Conservation (phyloP, 2,329 filamentous ascomycete genomes). For the Venturia asperata region DNA sequence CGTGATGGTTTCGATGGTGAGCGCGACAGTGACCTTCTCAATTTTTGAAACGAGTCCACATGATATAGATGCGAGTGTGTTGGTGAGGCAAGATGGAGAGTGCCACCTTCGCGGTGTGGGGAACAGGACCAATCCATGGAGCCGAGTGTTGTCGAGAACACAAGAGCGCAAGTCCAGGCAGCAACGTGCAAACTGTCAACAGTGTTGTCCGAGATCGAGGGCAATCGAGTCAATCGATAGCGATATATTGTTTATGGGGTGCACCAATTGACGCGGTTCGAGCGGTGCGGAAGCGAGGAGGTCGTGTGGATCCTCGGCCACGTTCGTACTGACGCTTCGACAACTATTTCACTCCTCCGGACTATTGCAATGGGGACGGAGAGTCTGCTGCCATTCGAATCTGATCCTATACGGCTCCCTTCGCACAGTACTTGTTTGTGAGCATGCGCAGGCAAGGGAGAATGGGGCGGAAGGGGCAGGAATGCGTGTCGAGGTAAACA, state of each 20-base stretch:
- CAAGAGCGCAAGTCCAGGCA: not conserved
- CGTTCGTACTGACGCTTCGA: not conserved
- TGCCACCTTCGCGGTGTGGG: slow-evolving; percentile 57
- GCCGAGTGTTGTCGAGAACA: not conserved
- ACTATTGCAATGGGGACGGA: slow-evolving; percentile 6
- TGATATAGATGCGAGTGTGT: slow-evolving; percentile 65
- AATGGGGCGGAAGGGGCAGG: not conserved
- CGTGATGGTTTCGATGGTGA: slow-evolving; percentile 77
- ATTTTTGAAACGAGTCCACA: slow-evolving; percentile 71
- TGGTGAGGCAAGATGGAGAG: slow-evolving; percentile 79
- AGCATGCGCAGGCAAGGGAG: slow-evolving; percentile 5
- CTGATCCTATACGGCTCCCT: not conserved
- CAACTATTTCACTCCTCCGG: slow-evolving; percentile 1
- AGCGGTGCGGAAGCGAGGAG: not conserved
- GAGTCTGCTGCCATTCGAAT: slow-evolving; percentile 13
- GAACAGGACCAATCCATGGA: slow-evolving; percentile 32
- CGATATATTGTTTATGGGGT: not conserved
- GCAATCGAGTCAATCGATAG: not conserved
- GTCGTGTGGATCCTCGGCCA: not conserved
- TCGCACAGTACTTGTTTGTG: not conserved
- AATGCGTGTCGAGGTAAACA: slow-evolving; percentile 14
- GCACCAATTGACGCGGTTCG: not conserved
- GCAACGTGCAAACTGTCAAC: not conserved
- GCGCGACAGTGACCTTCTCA: slow-evolving; percentile 80
- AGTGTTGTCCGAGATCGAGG: not conserved